These are phyloP conservation scores for Moesziomyces globuligerus DNA, from an alignment of 1,284 basidiomycete species.

Conservation along the genomic window DNA sequence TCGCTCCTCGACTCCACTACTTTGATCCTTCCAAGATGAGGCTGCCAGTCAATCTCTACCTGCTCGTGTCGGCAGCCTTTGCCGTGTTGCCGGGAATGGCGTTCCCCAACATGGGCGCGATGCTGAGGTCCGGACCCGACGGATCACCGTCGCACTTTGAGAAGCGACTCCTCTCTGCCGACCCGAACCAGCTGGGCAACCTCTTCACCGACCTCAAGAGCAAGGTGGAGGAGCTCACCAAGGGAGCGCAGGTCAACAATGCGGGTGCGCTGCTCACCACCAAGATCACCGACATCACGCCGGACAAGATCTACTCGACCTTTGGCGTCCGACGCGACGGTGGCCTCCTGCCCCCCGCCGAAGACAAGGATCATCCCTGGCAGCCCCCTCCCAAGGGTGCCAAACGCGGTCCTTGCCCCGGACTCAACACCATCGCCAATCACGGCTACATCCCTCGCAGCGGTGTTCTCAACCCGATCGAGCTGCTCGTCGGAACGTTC, in stretches of 20 bases:
- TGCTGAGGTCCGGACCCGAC: conserved; percentile 20
- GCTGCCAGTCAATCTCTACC: conserved; percentile 8
- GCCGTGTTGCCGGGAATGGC: conserved; percentile 6
- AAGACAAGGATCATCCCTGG: conserved; percentile 23
- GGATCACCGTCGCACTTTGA: conserved; percentile 21
- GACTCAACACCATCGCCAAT: conserved; percentile 66
- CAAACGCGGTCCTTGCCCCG: conserved; percentile 64
- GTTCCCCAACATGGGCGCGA: conserved; percentile 16
- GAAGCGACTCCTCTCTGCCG: conserved; percentile 11
- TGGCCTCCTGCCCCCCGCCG: conserved; percentile 6
- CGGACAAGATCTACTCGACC: conserved; percentile 16
- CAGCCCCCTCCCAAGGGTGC: conserved; percentile 15
- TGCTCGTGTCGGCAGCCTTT: conserved; percentile 9
- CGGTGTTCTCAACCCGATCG: conserved; percentile 60
- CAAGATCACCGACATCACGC: conserved; percentile 17
- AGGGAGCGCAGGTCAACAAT: not conserved
- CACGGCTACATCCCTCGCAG: conserved; percentile 51
- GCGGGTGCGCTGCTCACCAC: conserved; percentile 5
- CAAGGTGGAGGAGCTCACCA: conserved; percentile 13
- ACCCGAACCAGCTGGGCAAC: conserved; percentile 8
- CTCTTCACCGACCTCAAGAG: conserved; percentile 6
- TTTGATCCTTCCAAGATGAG: conserved; percentile 5
- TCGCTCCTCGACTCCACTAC: not conserved
- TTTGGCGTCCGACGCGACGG: conserved; percentile 20
- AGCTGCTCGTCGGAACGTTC: conserved; percentile 48